These are phyloP conservation scores for Zopfochytrium polystomum DNA, from an alignment of 371 early-diverging fungal genomes.

Conservation along the genomic window DNA sequence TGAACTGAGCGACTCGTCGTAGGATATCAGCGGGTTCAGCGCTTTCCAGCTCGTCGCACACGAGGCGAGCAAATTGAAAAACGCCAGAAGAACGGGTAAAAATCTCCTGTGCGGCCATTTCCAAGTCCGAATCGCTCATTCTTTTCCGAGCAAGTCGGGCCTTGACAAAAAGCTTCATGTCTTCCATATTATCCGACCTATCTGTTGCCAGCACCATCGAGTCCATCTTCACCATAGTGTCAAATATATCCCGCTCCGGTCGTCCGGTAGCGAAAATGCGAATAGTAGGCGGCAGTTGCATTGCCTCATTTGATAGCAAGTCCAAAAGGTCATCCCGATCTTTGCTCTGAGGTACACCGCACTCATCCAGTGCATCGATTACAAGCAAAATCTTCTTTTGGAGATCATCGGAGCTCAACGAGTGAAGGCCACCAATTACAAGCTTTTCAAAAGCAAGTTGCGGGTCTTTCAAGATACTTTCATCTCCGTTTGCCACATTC, in stretches of 20 bases:
- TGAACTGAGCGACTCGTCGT: neutral
- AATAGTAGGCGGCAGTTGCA: neutral
- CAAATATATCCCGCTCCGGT: conserved; percentile 8
- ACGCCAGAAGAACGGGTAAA: neutral
- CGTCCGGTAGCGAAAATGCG: conserved; percentile 4
- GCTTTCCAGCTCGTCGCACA: neutral
- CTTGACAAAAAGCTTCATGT: neutral
- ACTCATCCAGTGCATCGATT: conserved; percentile 17
- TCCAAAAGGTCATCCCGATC: neutral
- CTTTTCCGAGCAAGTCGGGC: neutral
- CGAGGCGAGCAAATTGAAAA: conserved; percentile 4
- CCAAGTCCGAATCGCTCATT: neutral
- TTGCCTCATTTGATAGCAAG: neutral
- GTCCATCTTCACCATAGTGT: neutral
- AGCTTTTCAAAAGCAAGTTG: neutral
- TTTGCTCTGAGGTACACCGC: no score
- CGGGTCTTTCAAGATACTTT: neutral
- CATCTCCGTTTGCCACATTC: neutral
- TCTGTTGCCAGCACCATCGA: neutral
- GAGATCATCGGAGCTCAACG: neutral
- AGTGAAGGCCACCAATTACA: neutral
- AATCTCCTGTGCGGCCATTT: neutral
- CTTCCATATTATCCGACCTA: neutral
- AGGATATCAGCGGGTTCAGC: neutral
- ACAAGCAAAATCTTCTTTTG: neutral